Evolutionary conservation across 169 alveolate genomes (phyloP), one percentile per base, ranked within the genome.

Genomic region (Plasmodium coatneyi): DNA sequence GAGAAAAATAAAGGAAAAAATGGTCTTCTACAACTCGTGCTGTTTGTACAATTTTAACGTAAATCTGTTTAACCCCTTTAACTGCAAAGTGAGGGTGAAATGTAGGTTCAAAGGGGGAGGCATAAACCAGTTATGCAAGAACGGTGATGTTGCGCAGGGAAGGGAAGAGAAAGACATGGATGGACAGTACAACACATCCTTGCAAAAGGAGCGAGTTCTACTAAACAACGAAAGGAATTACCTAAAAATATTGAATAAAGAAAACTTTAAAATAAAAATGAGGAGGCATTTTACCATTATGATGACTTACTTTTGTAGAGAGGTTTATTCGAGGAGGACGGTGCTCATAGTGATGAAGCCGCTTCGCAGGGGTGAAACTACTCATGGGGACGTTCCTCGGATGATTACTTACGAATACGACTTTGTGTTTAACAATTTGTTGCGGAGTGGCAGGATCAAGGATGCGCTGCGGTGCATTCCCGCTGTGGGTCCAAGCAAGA

Each of bases 21-120:
- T 89, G 28, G 74, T 89, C 19, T 41, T 89, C n/a, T 60, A 89
- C 81, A 89, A 89, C 71, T 79, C 90, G 1, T 78, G 82, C 81
- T 89, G 82, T 36, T 79, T 89, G 25, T 79, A 89, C 19, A 52
- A 22, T 36, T 89, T 89, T 46, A 41, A 34, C 19, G 34, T 89
- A 66, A 78, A 89, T 78, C 19, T 89, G 12, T 89, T 89, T 30
- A 89, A 89, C 41, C 94, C 94, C 30, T 79, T 89, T n/a, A 60
- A 56, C 19, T 89, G 90, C 22, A 89, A 79, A n/a, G 36, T 89
- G 32, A 10, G 16, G 32, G 82, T 89, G 60, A 78, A 79, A 60
- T 89, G 94, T 66, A 70, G 34, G 19, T 6, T 89, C 7, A 66
- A 71, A 71, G 22, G 39, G 36, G 56, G 12, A 5, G 71, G 39